Evolutionary conservation across 441 rosid genomes (phyloP), one percentile per base, ranked within the genome.

Genomic region (Kokia cookei): DNA sequence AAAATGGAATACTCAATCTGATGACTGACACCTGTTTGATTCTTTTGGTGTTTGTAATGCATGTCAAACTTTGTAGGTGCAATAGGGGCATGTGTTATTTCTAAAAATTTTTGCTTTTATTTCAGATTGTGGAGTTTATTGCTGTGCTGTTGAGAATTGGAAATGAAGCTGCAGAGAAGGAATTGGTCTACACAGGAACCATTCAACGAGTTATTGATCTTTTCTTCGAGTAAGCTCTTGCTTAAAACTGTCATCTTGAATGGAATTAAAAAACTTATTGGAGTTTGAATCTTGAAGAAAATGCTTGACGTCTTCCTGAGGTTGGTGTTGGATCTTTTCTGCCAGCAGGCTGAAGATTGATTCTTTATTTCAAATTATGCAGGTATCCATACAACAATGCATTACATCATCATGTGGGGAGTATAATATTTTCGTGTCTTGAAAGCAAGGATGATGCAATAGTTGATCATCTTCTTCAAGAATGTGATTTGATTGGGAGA

Each of bases 361-460:
- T 74, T 65, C 62, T 8, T 70, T 74, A 12, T 74, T 82, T 65
- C 65, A 51, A 74, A 75, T 75, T 57, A 71, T 83, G 81, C 82
- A 96, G 99, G 91, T 92, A 93, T 80, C 98, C 99, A 0, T 96
- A 81, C 84, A 96, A 96, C 76, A 96, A 93, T 82, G 94, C 93
- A 11, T 80, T 96, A 86, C 99, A 96, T 78, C 98, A 93, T 84
- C 97, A 93, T 73, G 97, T 92, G 40, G 98, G 92, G 87, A 93
- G 94, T 77, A 91, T 93, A 72, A 77, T 92, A 77, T 69, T 84
- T 45, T 92, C 96, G 19, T 93, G 99, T 80, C 80, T 96, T 85
- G 97, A 91, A 78, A 89, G 89, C 82, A 93, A 90, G 86, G 87
- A 81, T 58, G 85, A 85, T 2, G 72, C 66, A 53, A 80, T 93